These are phyloP conservation scores for Nicotiana benthamiana DNA, from an alignment of 257 asterid genomes.

Conservation along the genomic window DNA sequence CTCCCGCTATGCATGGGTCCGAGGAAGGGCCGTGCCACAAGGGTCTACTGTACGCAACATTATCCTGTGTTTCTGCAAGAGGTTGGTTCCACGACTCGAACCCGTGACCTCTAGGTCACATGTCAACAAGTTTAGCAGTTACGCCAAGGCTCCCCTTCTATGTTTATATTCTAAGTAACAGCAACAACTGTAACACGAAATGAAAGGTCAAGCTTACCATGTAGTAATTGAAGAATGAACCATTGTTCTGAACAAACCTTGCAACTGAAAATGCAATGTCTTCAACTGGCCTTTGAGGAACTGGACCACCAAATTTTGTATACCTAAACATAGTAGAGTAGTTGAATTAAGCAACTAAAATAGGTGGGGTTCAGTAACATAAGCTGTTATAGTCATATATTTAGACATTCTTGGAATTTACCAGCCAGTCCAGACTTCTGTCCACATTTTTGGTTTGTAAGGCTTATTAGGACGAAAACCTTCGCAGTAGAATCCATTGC, in stretches of 20 bases:
- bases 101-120: no score
- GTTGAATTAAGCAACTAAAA: not conserved
- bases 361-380: not conserved
- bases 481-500: conserved; percentile 92
- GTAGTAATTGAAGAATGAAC: conserved; percentile 87
- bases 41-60: no score
- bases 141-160: no score
- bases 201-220: conserved; percentile 43
- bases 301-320: conserved; percentile 68
- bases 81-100: no score
- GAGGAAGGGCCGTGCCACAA: no score
- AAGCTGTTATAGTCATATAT: not conserved
- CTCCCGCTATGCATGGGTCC: no score
- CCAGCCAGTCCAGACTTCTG: conserved; percentile 97
- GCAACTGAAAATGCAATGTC: conserved; percentile 91
- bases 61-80: no score
- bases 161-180: not conserved
- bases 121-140: no score
- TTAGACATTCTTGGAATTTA: conserved; percentile 10
- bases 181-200: not conserved
- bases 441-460: conserved; percentile 86
- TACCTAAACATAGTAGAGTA: conserved; percentile 33
- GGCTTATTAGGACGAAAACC: conserved; percentile 68
- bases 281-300: conserved; percentile 73
- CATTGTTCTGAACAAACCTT: conserved; percentile 76